Evolutionary conservation across 805 yeast species (phyloP), one percentile per base, ranked within the genome.

Genomic region (Metschnikowia orientalis): DNA sequence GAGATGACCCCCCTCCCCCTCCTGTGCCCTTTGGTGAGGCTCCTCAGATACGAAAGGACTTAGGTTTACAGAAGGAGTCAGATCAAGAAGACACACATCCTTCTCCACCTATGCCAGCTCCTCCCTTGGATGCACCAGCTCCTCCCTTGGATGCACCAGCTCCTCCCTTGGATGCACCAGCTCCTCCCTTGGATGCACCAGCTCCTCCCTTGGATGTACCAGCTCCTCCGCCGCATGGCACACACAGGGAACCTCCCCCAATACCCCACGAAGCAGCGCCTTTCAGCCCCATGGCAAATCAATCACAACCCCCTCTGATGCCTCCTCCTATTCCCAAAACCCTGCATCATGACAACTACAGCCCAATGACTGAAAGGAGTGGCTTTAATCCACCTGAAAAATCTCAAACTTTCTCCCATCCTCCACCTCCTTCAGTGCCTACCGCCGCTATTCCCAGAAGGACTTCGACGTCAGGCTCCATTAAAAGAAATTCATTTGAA

Each of bases 181-280:
- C 37, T 15, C 31, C 37, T 10, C 16, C 18, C 11, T 13, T 28
- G 9, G 28, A 25, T 8, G 15, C 37, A 26, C 42, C 51, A n/a
- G 38, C 47, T 3, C 35, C 44, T 21, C 37, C 53, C 18, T 21
- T 34, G 7, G 26, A 21, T 8, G 12, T 52, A n/a, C 54, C 39
- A 3, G 18, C 36, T n/a, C n/a, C n/a, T n/a, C n/a, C n/a, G n/a
- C n/a, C n/a, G n/a, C n/a, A n/a, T n/a, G n/a, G n/a, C n/a, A n/a
- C n/a, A n/a, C n/a, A n/a, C n/a, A n/a, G n/a, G 9, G 38, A 37
- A 11, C 43, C 42, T 4, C 40, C 41, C 2, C 30, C 31, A 6
- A 42, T 40, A 35, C 28, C 44, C 46, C 7, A 30, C 32, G 16
- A 18, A 17, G 14, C 39, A 16, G 16, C 26, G n/a, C 36, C 39